Percentiles rank a stretch among this genome's conserved stretches.
phyloP scores from a whole-genome alignment of 345 rosid genomes.

The Heritiera fomes region DNA sequence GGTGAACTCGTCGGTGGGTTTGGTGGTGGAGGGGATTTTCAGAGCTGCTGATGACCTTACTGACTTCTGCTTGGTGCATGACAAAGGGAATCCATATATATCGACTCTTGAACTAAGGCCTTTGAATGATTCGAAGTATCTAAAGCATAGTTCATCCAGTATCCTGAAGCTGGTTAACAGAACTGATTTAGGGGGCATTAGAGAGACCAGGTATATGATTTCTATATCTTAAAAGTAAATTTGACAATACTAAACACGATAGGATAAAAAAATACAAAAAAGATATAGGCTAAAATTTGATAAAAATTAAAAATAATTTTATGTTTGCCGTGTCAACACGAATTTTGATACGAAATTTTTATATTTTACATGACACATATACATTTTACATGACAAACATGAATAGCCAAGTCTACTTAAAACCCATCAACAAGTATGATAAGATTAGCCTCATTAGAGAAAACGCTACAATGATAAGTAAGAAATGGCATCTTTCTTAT shows the following conservation, averaged over 20 bases:
- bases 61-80: constrained; percentile 51
- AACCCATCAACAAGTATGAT: not conserved
- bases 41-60: constrained; percentile 31
- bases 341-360: no score
- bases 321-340: no score
- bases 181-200: constrained; percentile 40
- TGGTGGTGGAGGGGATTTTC: constrained; percentile 49
- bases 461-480: not conserved
- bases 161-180: constrained; percentile 51
- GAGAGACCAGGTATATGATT: constrained; percentile 44
- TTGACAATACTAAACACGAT: no score
- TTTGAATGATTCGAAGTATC: constrained; percentile 38
- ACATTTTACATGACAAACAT: no score
- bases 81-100: constrained; percentile 46
- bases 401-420: not conserved
- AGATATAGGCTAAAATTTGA: no score
- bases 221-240: not conserved
- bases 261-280: no score
- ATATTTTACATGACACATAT: no score
- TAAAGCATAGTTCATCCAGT: constrained; percentile 26
- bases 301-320: no score
- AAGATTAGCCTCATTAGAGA: not conserved
- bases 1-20: constrained; percentile 34
- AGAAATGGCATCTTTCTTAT: not conserved
- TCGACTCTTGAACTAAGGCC: constrained; percentile 58